phyloP scores from a whole-genome alignment of 768 basidiomycete species.

The Cystofilobasidium ferigula region DNA sequence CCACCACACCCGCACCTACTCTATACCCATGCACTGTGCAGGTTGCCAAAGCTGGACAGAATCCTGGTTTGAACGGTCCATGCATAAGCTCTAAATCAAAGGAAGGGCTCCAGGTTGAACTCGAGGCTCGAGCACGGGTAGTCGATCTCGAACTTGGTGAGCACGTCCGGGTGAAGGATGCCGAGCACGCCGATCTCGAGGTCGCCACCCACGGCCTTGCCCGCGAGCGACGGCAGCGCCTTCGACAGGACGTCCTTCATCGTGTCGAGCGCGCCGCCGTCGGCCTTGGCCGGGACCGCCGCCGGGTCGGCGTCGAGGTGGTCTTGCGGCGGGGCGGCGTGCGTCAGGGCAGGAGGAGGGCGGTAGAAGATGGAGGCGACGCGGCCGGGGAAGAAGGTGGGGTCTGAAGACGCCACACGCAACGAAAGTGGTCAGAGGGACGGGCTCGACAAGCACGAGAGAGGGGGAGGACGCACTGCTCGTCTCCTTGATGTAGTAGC shows the following conservation, averaged over 20 bases:
- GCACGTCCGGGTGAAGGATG: conserved; percentile 80
- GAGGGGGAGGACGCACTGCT: conserved; percentile 56
- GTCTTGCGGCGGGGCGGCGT: conserved; percentile 15
- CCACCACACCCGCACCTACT: no score
- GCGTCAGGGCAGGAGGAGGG: conserved; percentile 38
- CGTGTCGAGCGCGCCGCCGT: conserved; percentile 33
- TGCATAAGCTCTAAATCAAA: conserved; percentile 32
- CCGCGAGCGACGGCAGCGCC: conserved; percentile 35
- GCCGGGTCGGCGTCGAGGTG: conserved; percentile 22
- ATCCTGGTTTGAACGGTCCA: neutral
- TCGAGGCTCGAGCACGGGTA: conserved; percentile 93
- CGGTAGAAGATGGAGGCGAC: conserved; percentile 88
- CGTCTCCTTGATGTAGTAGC: conserved; percentile 85
- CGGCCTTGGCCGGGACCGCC: conserved; percentile 10
- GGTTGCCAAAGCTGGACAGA: neutral
- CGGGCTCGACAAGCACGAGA: neutral
- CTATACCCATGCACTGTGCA: no score
- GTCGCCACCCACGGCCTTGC: conserved; percentile 28
- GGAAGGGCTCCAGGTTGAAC: conserved; percentile 90
- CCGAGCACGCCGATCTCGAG: conserved; percentile 76
- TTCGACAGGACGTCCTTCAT: conserved; percentile 44
- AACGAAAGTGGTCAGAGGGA: neutral
- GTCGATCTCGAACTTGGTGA: conserved; percentile 84
- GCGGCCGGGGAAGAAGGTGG: conserved; percentile 88
- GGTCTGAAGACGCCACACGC: no score